phyloP scores from a whole-genome alignment of 352 stramenopile species.

The Pythium plurisporium region DNA sequence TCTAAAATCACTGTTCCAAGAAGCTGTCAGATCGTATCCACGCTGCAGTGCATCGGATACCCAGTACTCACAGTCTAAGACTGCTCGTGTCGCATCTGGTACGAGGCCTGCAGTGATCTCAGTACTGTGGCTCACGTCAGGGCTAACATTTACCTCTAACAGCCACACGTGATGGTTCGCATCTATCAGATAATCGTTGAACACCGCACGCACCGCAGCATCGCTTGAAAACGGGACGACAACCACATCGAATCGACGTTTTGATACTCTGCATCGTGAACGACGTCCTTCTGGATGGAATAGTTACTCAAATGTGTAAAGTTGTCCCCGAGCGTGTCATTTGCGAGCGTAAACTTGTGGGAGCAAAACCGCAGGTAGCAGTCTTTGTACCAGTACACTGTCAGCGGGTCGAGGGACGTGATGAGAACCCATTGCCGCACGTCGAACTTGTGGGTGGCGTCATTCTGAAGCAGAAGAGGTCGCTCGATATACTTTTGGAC shows the following conservation, averaged over 20 bases:
- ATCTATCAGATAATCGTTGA: constrained; percentile 69
- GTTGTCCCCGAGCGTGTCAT: constrained; percentile 33
- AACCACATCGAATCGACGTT: constrained; percentile 57
- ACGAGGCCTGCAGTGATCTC: constrained; percentile 46
- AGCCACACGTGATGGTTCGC: constrained; percentile 54
- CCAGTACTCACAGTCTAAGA: constrained; percentile 47
- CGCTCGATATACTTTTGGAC: constrained; percentile 88
- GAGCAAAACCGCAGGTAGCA: constrained; percentile 81
- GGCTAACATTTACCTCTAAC: constrained; percentile 86
- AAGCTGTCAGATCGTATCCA: too few species aligned
- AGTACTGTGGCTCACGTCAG: constrained; percentile 81
- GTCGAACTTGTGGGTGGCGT: constrained; percentile 68
- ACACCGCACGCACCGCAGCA: constrained; percentile 27
- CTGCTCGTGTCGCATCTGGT: constrained; percentile 42
- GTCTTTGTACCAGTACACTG: constrained; percentile 55
- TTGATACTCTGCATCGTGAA: not conserved
- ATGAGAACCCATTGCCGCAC: constrained; percentile 85
- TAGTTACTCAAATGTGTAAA: constrained; percentile 84
- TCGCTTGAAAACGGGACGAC: constrained; percentile 33
- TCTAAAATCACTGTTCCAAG: too few species aligned
- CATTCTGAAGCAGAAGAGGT: constrained; percentile 49
- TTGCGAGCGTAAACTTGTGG: constrained; percentile 38
- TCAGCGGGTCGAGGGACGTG: constrained; percentile 48
- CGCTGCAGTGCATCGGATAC: too few species aligned
- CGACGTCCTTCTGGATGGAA: constrained; percentile 71